Base-by-base conservation (phyloP, 2,329 filamentous ascomycete species). In the Trichothecium roseum region DNA sequence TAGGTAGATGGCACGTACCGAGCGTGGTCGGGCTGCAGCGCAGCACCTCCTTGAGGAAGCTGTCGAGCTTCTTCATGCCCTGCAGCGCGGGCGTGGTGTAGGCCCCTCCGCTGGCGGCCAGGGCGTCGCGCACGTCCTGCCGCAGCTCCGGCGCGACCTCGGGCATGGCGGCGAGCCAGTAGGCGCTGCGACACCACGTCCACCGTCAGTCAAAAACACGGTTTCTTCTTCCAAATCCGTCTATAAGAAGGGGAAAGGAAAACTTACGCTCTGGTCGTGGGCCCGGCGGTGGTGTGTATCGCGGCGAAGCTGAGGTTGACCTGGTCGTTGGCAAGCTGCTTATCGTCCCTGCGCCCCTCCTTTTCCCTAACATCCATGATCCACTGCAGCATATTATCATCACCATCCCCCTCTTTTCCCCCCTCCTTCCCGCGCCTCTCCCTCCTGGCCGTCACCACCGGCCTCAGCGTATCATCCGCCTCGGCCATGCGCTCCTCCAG, bases 101-200 rank as follows among this genome's bases (percentile, higher is more conserved):
- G 41, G 52, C 51, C 2, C 55, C 55, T 17, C 52, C 50, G 16
- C 56, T 47, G 10, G 52, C 52, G 2, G 46, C 48, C 1, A 69
- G 45, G 0, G 58, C 60, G 1, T 53, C 44, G 3, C 54, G 45
- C 6, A 69, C 64, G 42, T 78, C 73, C 15, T 69, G 58, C 2
- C 73, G 64, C 2, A 77, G 50, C 8, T 64, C 60, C 5, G 67
- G 54, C 24, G 70, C 52, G 42, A 69, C 59, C 20, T 74, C 64
- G 0, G 69, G 71, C 42, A 59, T 52, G 6, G 64, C 57, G 0
- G 63, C 64, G 3, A 79, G 48, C 37, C 70, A 66, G 45, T 69
- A 74, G 32, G 78, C 59, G 5, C 62, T 61, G 15, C 2, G 8
- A 14, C 18, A 18, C 31, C 8, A n/a, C n/a, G n/a, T n/a, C n/a